phyloP scores from a whole-genome alignment of 2,329 filamentous ascomycete species.

The Domatiomyces catenatus region DNA sequence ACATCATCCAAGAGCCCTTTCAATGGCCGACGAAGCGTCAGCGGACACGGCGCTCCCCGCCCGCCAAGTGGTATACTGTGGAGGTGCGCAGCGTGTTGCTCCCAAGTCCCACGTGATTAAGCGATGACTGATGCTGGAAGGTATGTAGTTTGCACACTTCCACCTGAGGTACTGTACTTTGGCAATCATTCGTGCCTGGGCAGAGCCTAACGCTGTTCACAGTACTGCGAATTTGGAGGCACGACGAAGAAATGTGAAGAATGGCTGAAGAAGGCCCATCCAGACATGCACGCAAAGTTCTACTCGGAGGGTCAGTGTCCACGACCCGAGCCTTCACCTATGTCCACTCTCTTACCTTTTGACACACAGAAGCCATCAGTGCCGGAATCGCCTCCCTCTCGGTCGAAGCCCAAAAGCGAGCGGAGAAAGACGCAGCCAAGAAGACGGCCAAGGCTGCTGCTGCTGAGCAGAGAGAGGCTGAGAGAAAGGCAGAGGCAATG shows the following conservation, averaged over 20 bases:
- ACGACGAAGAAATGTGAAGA: constrained; percentile 94
- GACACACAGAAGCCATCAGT: constrained; percentile 53
- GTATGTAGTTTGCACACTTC: constrained; percentile 44
- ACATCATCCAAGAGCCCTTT: not conserved
- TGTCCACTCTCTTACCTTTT: constrained; percentile 2
- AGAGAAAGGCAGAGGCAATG: constrained; percentile 66
- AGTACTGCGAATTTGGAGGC: constrained; percentile 99
- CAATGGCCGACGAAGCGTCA: not conserved
- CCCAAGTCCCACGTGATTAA: not conserved
- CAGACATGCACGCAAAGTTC: constrained; percentile 57
- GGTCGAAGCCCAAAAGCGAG: constrained; percentile 82
- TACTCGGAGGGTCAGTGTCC: constrained; percentile 62
- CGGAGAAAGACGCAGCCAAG: constrained; percentile 90
- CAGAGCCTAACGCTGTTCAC: constrained; percentile 11
- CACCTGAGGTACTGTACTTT: constrained; percentile 46
- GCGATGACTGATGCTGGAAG: constrained; percentile 8
- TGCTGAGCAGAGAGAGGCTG: constrained; percentile 66
- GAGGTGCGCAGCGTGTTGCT: constrained; percentile 30
- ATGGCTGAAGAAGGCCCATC: constrained; percentile 68
- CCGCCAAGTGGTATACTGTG: constrained; percentile 46
- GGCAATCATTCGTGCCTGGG: constrained; percentile 5
- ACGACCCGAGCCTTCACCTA: not conserved
- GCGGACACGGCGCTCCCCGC: constrained; percentile 29
- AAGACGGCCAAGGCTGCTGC: constrained; percentile 90
- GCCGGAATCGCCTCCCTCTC: constrained; percentile 75